Evolutionary conservation across 768 basidiomycete genomes (phyloP), one percentile per base, ranked within the genome.

Genomic region (Pulveroboletus frians): DNA sequence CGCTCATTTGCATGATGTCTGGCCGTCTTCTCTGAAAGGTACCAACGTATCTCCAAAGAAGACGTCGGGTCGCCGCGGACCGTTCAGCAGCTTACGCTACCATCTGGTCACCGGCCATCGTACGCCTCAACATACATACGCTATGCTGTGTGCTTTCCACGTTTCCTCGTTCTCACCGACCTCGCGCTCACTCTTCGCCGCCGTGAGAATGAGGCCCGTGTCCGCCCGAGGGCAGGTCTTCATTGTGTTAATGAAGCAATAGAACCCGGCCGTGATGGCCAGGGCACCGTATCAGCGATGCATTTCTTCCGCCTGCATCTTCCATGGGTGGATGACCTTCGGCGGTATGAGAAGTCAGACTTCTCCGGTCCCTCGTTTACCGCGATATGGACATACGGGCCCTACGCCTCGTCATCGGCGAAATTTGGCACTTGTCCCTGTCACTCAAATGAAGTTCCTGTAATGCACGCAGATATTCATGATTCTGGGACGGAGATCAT

Each of bases 171-270:
- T 51, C 42, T 64, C 32, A 34, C 30, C 37, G 39, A 39, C 43
- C 36, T 53, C n/a, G 18, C 34, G n/a, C 15, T 42, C 43, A 26
- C 43, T 48, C 39, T 41, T 52, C 54, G 43, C 43, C 56, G 46
- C 46, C n/a, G 37, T 44, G 23, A 47, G 50, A 47, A 49, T 39
- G 51, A 47, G 39, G 47, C 38, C 32, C 26, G 51, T 45, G 42
- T 47, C 53, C 46, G 42, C 44, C 43, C 40, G n/a, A 51, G 34
- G 51, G 60, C 51, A 60, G 60, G 63, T 37, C 55, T 61, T 64
- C 63, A 64, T 63, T 43, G 36, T 37, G 41, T 14, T 51, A 39
- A 62, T 63, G 60, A 65, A 47, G 39, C 45, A 60, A 63, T 58
- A 52, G 63, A 65, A 60, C 48, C 49, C 31, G 31, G 45, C 41